These are phyloP conservation scores for Heliosperma pusillum DNA, from an alignment of 148 eudicot genomes.

Conservation along the genomic window DNA sequence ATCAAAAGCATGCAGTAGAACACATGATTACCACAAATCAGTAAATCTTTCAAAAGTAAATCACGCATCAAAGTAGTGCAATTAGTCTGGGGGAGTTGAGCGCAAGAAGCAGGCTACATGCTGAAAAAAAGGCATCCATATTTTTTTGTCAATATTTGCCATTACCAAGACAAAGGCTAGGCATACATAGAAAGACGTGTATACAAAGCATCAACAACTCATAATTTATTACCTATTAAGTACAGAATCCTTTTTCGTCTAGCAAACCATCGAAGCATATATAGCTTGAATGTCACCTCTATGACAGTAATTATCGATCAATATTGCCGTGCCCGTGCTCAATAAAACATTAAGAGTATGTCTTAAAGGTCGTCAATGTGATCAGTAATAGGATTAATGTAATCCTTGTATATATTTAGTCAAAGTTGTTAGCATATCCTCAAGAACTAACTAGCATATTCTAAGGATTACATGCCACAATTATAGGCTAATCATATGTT, in stretches of 20 bases:
- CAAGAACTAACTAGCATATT: too few relatives aligned
- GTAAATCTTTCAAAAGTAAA: neutral
- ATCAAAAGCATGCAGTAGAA: neutral
- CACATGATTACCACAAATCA: neutral
- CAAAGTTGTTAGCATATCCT: too few relatives aligned
- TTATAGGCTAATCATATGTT: too few relatives aligned
- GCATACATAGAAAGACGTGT: neutral
- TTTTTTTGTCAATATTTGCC: neutral
- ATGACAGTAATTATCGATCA: neutral
- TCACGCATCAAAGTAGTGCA: neutral
- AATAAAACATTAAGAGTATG: neutral
- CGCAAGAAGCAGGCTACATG: neutral
- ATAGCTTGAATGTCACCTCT: neutral
- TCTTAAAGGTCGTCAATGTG: neutral
- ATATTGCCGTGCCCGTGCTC: neutral
- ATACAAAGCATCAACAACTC: neutral
- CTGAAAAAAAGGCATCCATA: neutral
- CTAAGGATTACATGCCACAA: too few relatives aligned
- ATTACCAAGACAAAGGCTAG: neutral
- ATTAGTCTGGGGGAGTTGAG: neutral
- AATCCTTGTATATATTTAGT: too few relatives aligned
- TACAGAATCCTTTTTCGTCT: neutral
- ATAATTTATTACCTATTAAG: neutral
- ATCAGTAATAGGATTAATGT: neutral
- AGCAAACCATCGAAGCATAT: neutral